Base-by-base conservation (phyloP, 345 rosid species). In the Triadica sebifera region DNA sequence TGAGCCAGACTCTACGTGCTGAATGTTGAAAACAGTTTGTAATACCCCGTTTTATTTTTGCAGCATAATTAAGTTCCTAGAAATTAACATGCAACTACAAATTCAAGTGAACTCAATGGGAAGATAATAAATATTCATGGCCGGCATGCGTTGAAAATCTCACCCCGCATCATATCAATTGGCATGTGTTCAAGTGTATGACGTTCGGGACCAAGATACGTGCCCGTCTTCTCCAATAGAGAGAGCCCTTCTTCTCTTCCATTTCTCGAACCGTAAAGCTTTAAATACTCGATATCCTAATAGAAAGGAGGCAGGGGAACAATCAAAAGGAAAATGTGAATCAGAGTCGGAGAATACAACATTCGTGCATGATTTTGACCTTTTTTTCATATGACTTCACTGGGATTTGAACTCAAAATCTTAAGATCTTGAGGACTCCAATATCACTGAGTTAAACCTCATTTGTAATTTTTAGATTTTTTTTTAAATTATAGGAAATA, bases 161-260 rank as follows among this genome's bases (percentile, higher is more conserved):
- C 99, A 76, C 93, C 94, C 64, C 99, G 91, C 91, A 93, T 83
- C 52, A 87, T 78, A 79, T 95, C 97, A 41, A 93, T 79, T 47
- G 98, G 93, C 88, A 86, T 75, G 84, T 94, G 98, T 62, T 95
- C 97, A 19, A 47, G 67, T n/a, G 97, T 86, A 87, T 94, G 89
- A 17, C 95, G 93, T 84, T 94, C 98, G 0, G 98, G 98, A 29
- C 97, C 97, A 47, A 82, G 69, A 77, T 94, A 91, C 67, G 91
- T 79, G 20, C 98, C 94, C 4, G 98, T 91, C 89, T 81, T 92
- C 88, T 92, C 98, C 82, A 94, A 72, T 15, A 94, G 85, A 10
- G 90, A 87, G 71, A 85, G 82, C 65, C 89, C 97, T 81, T 87
- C 97, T 29, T 87, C 91, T 67, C 91, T 83, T 25, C 98, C 97